Evolutionary conservation across 2,329 filamentous ascomycete species (phyloP).

Genomic region (Penicillium sp.): DNA sequence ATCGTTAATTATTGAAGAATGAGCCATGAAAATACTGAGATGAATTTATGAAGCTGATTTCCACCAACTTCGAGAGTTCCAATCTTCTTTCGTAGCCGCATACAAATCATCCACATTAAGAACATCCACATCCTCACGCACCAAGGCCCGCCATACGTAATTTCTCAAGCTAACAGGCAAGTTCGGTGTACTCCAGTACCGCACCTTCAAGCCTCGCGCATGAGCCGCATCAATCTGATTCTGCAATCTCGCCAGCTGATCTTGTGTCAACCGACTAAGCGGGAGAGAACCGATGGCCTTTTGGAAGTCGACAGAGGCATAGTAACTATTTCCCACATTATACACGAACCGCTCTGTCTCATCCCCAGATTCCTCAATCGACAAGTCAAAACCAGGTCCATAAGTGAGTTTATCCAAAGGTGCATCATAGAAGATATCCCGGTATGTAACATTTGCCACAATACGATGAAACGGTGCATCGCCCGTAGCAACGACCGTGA

Average conservation of each 20-base stretch:
- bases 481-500: constrained; percentile 52
- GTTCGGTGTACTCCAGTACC: constrained; percentile 62
- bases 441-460: constrained; percentile 40
- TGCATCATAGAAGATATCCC: constrained; percentile 53
- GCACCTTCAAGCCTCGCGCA: constrained; percentile 53
- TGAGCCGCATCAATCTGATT: constrained; percentile 52
- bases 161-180: constrained; percentile 55
- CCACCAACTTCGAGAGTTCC: constrained; percentile 24
- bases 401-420: constrained; percentile 36
- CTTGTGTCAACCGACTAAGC: constrained; percentile 48
- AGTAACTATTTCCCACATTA: constrained; percentile 62
- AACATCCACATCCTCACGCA: constrained; percentile 57
- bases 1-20: no score
- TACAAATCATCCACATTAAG: constrained; percentile 63
- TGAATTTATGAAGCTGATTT: no score
- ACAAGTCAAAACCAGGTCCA: neutral
- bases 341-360: constrained; percentile 33
- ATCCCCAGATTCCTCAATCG: neutral
- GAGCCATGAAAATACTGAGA: no score
- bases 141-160: constrained; percentile 54
- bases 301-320: constrained; percentile 62
- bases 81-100: constrained; percentile 45
- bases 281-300: constrained; percentile 53
- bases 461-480: constrained; percentile 46
- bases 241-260: constrained; percentile 47